These are phyloP conservation scores for Blastobotrys terrestris DNA, from an alignment of 805 yeast genomes.

Conservation along the genomic window DNA sequence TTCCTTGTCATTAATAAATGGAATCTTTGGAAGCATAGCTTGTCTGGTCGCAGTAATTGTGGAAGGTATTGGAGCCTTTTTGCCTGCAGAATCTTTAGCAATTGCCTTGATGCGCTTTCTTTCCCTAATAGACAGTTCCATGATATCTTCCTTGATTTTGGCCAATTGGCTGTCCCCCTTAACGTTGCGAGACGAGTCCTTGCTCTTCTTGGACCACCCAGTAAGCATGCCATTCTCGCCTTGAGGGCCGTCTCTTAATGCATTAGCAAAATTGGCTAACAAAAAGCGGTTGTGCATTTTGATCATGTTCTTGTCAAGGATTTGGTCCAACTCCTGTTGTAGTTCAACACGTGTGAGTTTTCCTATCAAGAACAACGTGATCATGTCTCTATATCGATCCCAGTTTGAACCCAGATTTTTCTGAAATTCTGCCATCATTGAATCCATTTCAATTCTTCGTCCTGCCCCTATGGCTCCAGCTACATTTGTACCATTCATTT, in stretches of 20 bases:
- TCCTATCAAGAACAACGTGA: slow-evolving; percentile 71
- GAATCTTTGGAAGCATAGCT: slow-evolving; percentile 75
- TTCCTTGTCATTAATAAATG: slow-evolving; percentile 45
- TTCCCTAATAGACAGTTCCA: slow-evolving; percentile 80
- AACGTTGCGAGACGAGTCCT: slow-evolving; percentile 36
- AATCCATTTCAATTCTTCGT: slow-evolving; percentile 54
- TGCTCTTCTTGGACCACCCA: slow-evolving; percentile 46
- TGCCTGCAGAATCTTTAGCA: slow-evolving; percentile 72
- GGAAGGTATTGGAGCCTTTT: slow-evolving; percentile 38
- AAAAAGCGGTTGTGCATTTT: slow-evolving; percentile 78
- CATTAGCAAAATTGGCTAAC: slow-evolving; percentile 75
- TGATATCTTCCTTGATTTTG: slow-evolving; percentile 73
- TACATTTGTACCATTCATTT: not conserved
- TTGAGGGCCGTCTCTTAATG: slow-evolving; percentile 67
- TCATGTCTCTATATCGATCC: slow-evolving; percentile 78
- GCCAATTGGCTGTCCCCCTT: slow-evolving; percentile 60
- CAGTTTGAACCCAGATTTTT: slow-evolving; percentile 68
- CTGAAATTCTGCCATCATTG: slow-evolving; percentile 67
- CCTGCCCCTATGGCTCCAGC: no score
- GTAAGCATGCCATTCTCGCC: slow-evolving; percentile 38
- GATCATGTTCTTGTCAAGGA: slow-evolving; percentile 45
- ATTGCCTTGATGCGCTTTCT: slow-evolving; percentile 78
- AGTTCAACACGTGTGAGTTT: slow-evolving; percentile 73
- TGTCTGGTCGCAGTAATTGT: slow-evolving; percentile 34
- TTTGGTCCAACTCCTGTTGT: slow-evolving; percentile 48